Conservation (phyloP, 805 yeast genomes). For the Candida germanica region DNA sequence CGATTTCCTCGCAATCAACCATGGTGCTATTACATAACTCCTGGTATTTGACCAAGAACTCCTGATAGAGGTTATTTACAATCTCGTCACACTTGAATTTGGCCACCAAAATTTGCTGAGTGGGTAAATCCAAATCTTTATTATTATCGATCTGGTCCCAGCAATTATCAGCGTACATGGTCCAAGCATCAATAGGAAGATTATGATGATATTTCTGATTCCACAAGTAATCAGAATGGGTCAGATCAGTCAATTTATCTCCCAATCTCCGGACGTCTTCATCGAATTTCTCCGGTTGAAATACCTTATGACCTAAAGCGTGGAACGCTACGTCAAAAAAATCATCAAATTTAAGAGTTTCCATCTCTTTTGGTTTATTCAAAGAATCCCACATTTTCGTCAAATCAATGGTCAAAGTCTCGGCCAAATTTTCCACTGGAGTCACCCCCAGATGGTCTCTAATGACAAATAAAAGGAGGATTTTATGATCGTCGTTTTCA, state of each 20-base stretch:
- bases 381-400: conserved; percentile 73
- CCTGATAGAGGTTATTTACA: conserved; percentile 36
- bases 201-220: conserved; percentile 72
- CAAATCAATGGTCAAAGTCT: conserved; percentile 69
- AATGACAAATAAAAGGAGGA: conserved; percentile 78
- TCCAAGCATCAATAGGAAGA: conserved; percentile 96
- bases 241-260: conserved; percentile 46
- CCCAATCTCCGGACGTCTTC: conserved; percentile 63
- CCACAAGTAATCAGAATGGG: conserved; percentile 46
- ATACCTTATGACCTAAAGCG: conserved; percentile 79
- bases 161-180: conserved; percentile 81
- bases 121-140: conserved; percentile 92
- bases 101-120: conserved; percentile 94
- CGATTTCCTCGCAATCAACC: conserved; percentile 47
- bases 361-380: conserved; percentile 66
- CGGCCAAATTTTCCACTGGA: conserved; percentile 67
- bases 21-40: conserved; percentile 11
- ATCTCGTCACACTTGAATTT: conserved; percentile 94
- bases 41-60: conserved; percentile 22
- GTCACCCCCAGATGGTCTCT: conserved; percentile 90
- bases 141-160: conserved; percentile 94
- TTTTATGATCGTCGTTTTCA: conserved; percentile 46
- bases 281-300: conserved; percentile 70
- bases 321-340: conserved; percentile 84
- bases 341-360: conserved; percentile 56